Base-by-base conservation (phyloP, 1,284 basidiomycete species). In the Ceratobasidium sp. region DNA sequence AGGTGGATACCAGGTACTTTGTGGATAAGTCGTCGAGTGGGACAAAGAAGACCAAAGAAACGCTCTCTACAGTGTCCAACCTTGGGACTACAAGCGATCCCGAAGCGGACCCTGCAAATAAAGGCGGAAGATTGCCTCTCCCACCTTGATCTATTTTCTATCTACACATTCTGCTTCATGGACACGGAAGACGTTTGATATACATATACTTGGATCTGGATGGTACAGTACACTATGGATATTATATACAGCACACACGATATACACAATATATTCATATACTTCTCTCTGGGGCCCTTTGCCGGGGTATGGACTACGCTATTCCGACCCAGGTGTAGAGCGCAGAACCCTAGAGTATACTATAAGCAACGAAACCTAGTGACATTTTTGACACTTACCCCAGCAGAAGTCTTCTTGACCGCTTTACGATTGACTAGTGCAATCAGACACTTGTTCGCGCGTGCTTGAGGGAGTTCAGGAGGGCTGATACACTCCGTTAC, bases 361-460 rank as follows among this genome's bases (percentile, higher is more conserved):
- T 10, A 23, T 74, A 2, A 64, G 52, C 20, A 20, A 15, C 1
- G 44, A 20, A 15, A 2, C 15, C 33, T 0, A 23, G 20, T 33
- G 26, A n/a, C 12, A 17, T 3, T 12, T n/a, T 3, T 54, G n/a
- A 12, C 9, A 38, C 62, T 66, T 38, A 76, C 73, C 26, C 62
- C 73, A 23, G 73, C 61, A 12, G 62, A 66, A 23, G 73, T 54
- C 84, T 96, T 97, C 65, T 87, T 86, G 2, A 96, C 94, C 38
- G 95, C 90, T 84, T 97, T 98, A 73, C 95, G 90, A 81, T 93
- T 93, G 1, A 97, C 95, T 1, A 98, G 87, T 0, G 96, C 95
- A 77, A 98, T 96, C 44, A 98, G 87, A 81, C 95, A 96, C 84
- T 96, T 97, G 85, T 98, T 97, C 59, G 96, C 96, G 50, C 93